These are phyloP conservation scores for Dactylellina haptotyla DNA, from an alignment of 2,329 filamentous ascomycete genomes.

Conservation along the genomic window DNA sequence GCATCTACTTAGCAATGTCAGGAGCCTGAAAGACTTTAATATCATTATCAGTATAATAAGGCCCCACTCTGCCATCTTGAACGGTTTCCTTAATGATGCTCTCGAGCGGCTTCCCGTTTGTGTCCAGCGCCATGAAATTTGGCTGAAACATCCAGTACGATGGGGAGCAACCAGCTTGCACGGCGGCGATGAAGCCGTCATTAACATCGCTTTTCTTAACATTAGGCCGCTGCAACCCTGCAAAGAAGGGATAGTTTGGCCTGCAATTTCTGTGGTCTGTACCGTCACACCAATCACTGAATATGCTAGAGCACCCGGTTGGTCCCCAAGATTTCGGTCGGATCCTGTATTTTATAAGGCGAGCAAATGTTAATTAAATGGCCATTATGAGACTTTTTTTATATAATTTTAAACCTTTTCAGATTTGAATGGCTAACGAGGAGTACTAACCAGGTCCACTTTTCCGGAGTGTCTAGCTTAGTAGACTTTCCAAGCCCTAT, in stretches of 20 bases:
- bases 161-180: conserved; percentile 35
- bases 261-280: neutral
- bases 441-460: conserved; percentile 35
- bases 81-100: neutral
- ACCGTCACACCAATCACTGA: conserved; percentile 4
- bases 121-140: conserved; percentile 24
- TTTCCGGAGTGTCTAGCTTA: neutral
- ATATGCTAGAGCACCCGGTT: neutral
- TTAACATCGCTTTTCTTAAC: neutral
- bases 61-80: neutral
- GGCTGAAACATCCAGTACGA: conserved; percentile 27
- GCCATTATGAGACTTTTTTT: neutral
- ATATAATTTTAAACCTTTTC: neutral
- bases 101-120: neutral
- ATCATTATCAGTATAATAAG: conserved; percentile 8
- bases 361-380: neutral
- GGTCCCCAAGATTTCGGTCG: neutral
- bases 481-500: conserved; percentile 13
- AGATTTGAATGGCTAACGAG: neutral
- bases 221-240: conserved; percentile 26
- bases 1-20: too few species aligned
- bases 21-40: neutral
- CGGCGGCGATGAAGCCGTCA: neutral
- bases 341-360: conserved; percentile 17
- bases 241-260: conserved; percentile 20